Evolutionary conservation across 768 basidiomycete species (phyloP).

Genomic region (Amanita molliuscula): DNA sequence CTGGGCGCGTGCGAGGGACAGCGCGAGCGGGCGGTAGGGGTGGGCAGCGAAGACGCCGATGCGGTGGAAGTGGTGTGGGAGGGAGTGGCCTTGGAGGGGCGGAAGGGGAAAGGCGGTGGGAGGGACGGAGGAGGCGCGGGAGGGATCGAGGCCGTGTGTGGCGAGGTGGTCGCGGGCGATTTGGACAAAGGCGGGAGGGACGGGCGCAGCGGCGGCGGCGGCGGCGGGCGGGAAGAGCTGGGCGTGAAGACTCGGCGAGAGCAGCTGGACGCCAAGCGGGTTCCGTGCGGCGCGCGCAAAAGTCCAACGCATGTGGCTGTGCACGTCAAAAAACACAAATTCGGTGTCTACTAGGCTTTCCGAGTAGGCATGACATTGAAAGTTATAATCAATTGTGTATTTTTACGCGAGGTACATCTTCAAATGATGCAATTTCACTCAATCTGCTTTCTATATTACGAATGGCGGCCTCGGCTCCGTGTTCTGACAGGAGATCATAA

Average conservation of each 20-base stretch:
- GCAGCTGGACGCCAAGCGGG: constrained; percentile 86
- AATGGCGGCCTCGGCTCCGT: no score
- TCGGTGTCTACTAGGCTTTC: no score
- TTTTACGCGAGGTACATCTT: no score
- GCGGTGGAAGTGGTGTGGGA: constrained; percentile 83
- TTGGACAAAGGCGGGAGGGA: constrained; percentile 40
- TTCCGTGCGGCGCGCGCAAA: constrained; percentile 37
- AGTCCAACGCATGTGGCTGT: neutral
- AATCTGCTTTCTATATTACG: no score
- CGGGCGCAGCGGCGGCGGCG: constrained; percentile 5
- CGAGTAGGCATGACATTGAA: no score
- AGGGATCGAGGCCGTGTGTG: constrained; percentile 73
- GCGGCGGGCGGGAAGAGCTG: constrained; percentile 70
- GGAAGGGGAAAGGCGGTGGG: constrained; percentile 77
- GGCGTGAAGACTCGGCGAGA: constrained; percentile 68
- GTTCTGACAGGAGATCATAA: no score
- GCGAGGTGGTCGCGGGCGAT: constrained; percentile 76
- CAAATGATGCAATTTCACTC: no score
- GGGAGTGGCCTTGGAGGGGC: constrained; percentile 65
- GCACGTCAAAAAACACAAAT: no score
- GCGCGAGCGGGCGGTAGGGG: constrained; percentile 59
- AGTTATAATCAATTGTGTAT: no score
- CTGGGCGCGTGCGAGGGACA: constrained; percentile 1
- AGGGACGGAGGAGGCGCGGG: constrained; percentile 72
- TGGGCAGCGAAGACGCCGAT: constrained; percentile 61